phyloP scores from a whole-genome alignment of 106 monocot species.

The Xerophyta viscosa region DNA sequence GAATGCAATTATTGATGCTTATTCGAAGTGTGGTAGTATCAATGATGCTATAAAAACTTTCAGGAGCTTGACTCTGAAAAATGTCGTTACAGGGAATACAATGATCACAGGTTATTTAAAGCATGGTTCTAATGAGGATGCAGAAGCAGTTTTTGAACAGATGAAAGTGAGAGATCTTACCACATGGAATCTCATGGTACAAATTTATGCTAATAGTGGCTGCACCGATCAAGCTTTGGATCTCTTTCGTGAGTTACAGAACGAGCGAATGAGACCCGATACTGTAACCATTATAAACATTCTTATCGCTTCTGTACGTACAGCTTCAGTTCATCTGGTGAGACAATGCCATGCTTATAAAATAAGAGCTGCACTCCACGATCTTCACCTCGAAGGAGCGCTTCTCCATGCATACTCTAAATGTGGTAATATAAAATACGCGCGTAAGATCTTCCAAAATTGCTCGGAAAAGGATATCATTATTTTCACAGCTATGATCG shows the following conservation, averaged over 20 bases:
- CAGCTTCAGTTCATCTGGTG: slow-evolving; percentile 31
- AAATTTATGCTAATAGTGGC: slow-evolving; percentile 33
- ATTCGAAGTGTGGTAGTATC: slow-evolving; percentile 32
- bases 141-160: slow-evolving; percentile 32
- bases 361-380: slow-evolving; percentile 23
- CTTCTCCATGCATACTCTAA: slow-evolving; percentile 61
- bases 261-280: slow-evolving; percentile 26
- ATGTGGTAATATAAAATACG: slow-evolving; percentile 46
- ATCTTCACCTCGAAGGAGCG: slow-evolving; percentile 40
- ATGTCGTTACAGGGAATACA: slow-evolving; percentile 37
- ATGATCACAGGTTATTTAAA: slow-evolving; percentile 55
- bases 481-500: slow-evolving; percentile 47
- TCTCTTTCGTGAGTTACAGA: slow-evolving; percentile 32
- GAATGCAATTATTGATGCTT: slow-evolving; percentile 49
- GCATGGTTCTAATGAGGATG: slow-evolving; percentile 31
- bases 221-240: slow-evolving; percentile 18
- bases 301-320: slow-evolving; percentile 31
- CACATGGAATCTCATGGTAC: slow-evolving; percentile 60
- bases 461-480: slow-evolving; percentile 35
- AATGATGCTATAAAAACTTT: slow-evolving; percentile 24
- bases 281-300: slow-evolving; percentile 39
- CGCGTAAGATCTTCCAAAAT: slow-evolving; percentile 26
- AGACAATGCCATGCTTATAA: slow-evolving; percentile 54
- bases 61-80: slow-evolving; percentile 21
- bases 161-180: slow-evolving; percentile 41